Evolutionary conservation across 495 filamentous ascomycete genomes (phyloP).

Genomic region (Penicillium alfredii): DNA sequence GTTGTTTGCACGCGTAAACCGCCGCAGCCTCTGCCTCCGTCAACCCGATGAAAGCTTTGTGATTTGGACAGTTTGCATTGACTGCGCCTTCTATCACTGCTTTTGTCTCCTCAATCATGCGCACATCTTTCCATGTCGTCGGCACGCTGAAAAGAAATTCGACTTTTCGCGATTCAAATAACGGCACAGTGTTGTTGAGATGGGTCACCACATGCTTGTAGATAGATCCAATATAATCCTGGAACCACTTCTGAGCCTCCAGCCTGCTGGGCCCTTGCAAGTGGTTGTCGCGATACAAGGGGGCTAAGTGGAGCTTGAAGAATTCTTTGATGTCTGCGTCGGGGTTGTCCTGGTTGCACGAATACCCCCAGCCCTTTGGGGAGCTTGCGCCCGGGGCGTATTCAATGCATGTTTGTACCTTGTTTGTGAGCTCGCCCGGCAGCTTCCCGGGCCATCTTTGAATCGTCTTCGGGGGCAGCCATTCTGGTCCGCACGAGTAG

Average conservation of each 20-base stretch:
- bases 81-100: slow-evolving; percentile 45
- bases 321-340: slow-evolving; percentile 41
- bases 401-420: slow-evolving; percentile 53
- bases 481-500: slow-evolving; percentile 40
- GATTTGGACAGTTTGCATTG: slow-evolving; percentile 39
- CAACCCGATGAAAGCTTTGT: slow-evolving; percentile 52
- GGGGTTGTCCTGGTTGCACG: slow-evolving; percentile 44
- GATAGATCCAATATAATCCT: slow-evolving; percentile 49
- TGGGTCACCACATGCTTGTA: slow-evolving; percentile 50
- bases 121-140: slow-evolving; percentile 57
- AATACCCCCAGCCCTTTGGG: slow-evolving; percentile 51
- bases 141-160: slow-evolving; percentile 65
- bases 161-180: slow-evolving; percentile 45
- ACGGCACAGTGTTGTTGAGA: slow-evolving; percentile 34
- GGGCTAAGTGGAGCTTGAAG: slow-evolving; percentile 58
- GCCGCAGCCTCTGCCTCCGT: slow-evolving; percentile 67
- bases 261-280: slow-evolving; percentile 24
- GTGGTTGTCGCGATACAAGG: slow-evolving; percentile 32
- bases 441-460: slow-evolving; percentile 56
- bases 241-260: slow-evolving; percentile 50
- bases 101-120: slow-evolving; percentile 53
- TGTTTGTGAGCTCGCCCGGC: slow-evolving; percentile 48
- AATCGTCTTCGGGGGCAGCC: slow-evolving; percentile 48
- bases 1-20: slow-evolving; percentile 45
- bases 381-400: slow-evolving; percentile 39